Evolutionary conservation across 208 protist species (phyloP), one percentile per base, ranked within the genome.

Genomic region (Novymonas esmeraldas): DNA sequence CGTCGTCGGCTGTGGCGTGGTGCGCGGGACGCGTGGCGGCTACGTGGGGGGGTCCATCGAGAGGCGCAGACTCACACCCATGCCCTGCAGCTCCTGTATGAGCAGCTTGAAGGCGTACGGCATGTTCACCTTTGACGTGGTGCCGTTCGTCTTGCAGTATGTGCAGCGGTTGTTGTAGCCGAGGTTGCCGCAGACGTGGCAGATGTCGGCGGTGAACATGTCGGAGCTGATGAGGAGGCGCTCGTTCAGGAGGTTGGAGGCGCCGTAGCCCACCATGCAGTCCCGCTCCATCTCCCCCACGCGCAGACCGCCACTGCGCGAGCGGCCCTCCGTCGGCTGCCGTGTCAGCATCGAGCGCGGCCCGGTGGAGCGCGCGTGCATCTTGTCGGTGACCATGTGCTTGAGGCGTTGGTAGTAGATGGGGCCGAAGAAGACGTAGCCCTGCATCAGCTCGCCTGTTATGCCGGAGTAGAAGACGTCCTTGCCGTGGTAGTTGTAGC

Each of bases 331-430:
- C 0, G 98, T 99, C 6, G 99, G 99, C 83, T 99, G 99, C 20
- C 99, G 77, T 7, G 99, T 99, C 2, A 99, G 79, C 31, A 98
- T 91, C 1, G 95, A 95, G 0, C 90, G 81, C 20, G 98, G 97
- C 9, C 97, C 97, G 6, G 80, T 93, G 3, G 98, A 87, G 36
- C 99, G 86, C 0, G 98, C 98, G 74, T 99, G 99, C 94, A 99
- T 99, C 82, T 99, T 99, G 85, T 99, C 99, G 20, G 99, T 95
- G 2, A 99, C 99, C 99, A 99, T 99, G 81, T 99, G 99, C 85
- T 99, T 99, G 2, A 99, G 90, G 59, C 99, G 98, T 83, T 99
- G 99, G 81, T 99, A 99, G 81, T 99, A 99, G 22, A 99, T 98
- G 18, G 99, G 99, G 0, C 99, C 99, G 58, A 99, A 98, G 78